phyloP scores from a whole-genome alignment of 1,139 yeast genomes.

The Geotrichum europaeum region DNA sequence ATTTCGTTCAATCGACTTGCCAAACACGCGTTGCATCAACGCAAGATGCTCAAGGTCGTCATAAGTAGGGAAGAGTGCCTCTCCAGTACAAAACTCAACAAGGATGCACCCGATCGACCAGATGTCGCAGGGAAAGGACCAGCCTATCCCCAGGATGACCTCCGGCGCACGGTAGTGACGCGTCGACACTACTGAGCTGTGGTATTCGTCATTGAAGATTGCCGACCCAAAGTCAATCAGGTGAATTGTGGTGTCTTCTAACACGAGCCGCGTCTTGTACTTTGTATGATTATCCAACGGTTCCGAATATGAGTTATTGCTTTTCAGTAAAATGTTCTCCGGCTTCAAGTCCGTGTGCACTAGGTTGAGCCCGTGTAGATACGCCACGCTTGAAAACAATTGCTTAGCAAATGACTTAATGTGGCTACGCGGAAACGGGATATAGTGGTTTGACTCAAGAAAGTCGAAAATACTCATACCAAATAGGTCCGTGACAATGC shows the following conservation, averaged over 20 bases:
- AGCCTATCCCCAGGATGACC: conserved; percentile 85
- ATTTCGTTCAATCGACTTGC: conserved; percentile 29
- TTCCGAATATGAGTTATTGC: conserved; percentile 4
- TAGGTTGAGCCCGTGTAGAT: conserved; percentile 78
- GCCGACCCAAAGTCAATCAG: conserved; percentile 96
- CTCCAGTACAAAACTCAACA: conserved; percentile 91
- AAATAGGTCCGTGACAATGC: conserved; percentile 83
- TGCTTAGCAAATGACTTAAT: conserved; percentile 87
- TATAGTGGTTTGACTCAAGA: conserved; percentile 61
- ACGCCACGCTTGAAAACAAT: conserved; percentile 76
- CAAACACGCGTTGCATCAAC: conserved; percentile 78
- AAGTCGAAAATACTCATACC: conserved; percentile 87
- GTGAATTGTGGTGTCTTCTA: conserved; percentile 74
- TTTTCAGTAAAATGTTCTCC: conserved; percentile 74
- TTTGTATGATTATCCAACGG: conserved; percentile 13
- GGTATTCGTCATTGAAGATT: conserved; percentile 88
- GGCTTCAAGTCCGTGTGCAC: conserved; percentile 96
- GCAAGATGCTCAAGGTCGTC: conserved; percentile 92
- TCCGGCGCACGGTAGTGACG: conserved; percentile 98
- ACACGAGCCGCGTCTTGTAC: conserved; percentile 22
- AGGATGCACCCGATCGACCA: conserved; percentile 96
- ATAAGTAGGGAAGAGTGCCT: conserved; percentile 89
- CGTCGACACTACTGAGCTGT: conserved; percentile 80
- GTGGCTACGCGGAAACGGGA: conserved; percentile 71
- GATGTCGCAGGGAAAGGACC: conserved; percentile 91